Evolutionary conservation across 2,329 filamentous ascomycete genomes (phyloP).

Genomic region (Trichoderma pleuroti): DNA sequence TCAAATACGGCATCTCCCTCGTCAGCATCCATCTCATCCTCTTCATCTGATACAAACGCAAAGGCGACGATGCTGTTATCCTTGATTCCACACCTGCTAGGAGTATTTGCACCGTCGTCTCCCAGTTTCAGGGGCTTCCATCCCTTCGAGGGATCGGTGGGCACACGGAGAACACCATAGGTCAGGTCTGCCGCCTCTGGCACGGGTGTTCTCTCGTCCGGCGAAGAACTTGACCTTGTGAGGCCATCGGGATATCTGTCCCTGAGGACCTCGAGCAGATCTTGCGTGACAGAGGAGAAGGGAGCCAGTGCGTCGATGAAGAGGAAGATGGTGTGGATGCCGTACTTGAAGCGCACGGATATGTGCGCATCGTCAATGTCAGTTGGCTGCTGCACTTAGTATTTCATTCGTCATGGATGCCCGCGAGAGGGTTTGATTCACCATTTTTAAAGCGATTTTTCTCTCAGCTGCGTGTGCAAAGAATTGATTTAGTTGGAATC

Average conservation of each 20-base stretch:
- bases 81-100: constrained; percentile 42
- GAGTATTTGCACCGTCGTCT: constrained; percentile 36
- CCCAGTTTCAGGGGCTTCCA: constrained; percentile 47
- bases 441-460: not conserved
- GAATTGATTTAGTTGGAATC: not conserved
- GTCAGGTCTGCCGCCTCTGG: constrained; percentile 42
- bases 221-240: constrained; percentile 32
- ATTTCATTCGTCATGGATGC: not conserved
- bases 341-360: constrained; percentile 70
- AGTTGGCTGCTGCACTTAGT: not conserved
- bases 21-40: constrained; percentile 30
- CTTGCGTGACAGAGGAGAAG: constrained; percentile 54
- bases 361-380: constrained; percentile 47
- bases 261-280: constrained; percentile 56
- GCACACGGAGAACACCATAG: constrained; percentile 45
- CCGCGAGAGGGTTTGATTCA: not conserved
- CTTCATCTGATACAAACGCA: constrained; percentile 40
- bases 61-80: constrained; percentile 51
- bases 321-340: constrained; percentile 66
- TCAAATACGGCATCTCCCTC: constrained; percentile 34
- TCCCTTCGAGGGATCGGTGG: constrained; percentile 44
- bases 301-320: constrained; percentile 57
- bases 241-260: constrained; percentile 57
- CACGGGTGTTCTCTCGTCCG: constrained; percentile 35
- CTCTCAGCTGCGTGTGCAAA: not conserved